These are phyloP conservation scores for Rhizomucor miehei DNA, from an alignment of 371 early-diverging fungal genomes.

Conservation along the genomic window DNA sequence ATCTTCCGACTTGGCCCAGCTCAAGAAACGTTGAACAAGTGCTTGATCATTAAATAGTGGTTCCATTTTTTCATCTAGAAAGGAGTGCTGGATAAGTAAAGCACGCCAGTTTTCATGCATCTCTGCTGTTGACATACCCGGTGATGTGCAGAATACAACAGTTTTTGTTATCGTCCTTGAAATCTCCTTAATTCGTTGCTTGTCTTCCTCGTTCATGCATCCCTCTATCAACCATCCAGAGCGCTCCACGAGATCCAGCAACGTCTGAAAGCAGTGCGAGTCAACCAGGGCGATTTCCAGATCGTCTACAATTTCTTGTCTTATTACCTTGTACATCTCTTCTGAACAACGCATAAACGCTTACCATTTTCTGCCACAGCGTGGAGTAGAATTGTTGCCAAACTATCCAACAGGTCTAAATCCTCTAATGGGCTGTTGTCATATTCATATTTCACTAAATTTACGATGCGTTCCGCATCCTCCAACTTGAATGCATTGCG, in stretches of 20 bases:
- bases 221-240: slow-evolving; percentile 27
- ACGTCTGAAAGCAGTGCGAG: slow-evolving; percentile 24
- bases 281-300: slow-evolving; percentile 44
- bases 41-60: slow-evolving; percentile 40
- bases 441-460: slow-evolving; percentile 27
- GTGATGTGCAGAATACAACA: slow-evolving; percentile 42
- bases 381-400: slow-evolving; percentile 35
- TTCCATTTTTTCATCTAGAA: slow-evolving; percentile 48
- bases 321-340: slow-evolving; percentile 5
- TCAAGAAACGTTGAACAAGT: slow-evolving; percentile 40
- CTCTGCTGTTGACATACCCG: too few species aligned
- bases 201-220: slow-evolving; percentile 47
- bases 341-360: background rate
- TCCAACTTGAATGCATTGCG: slow-evolving; percentile 11
- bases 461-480: slow-evolving; percentile 13
- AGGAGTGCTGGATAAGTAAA: too few species aligned
- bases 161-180: slow-evolving; percentile 42
- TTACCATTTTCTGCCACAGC: slow-evolving; percentile 42
- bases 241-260: slow-evolving; percentile 48
- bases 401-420: slow-evolving; percentile 28
- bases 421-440: slow-evolving; percentile 23
- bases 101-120: too few species aligned
- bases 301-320: slow-evolving; percentile 19
- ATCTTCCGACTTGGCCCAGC: slow-evolving; percentile 38
- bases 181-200: slow-evolving; percentile 46